A percentile compares a stretch with the other conserved stretches of the same genome.
Conservation (phyloP, 768 basidiomycete species). For the Lactarius evosmus region DNA sequence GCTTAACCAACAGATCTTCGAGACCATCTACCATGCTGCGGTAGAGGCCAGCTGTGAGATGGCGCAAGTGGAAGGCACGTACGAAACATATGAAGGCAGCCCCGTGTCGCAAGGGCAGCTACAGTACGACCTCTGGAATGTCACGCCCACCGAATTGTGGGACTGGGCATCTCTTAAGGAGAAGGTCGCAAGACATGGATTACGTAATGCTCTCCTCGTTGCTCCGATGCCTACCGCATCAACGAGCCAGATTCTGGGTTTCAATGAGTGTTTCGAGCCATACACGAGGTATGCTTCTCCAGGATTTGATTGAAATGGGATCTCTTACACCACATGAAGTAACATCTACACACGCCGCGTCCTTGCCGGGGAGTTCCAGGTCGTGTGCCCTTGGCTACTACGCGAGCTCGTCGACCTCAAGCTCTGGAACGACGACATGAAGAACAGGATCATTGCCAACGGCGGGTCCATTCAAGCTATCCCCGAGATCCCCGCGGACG, state of each 20-base stretch:
- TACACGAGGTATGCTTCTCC: slow-evolving; percentile 73
- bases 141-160: slow-evolving; percentile 85
- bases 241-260: slow-evolving; percentile 95
- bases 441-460: slow-evolving; percentile 98
- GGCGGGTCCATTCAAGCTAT: slow-evolving; percentile 88
- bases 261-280: slow-evolving; percentile 99
- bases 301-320: background rate
- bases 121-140: slow-evolving; percentile 95
- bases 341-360: slow-evolving; percentile 99
- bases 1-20: slow-evolving; percentile 94
- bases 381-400: slow-evolving; percentile 99
- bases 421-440: slow-evolving; percentile 98
- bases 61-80: slow-evolving; percentile 73
- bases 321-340: slow-evolving; percentile 40
- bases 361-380: slow-evolving; percentile 99
- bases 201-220: slow-evolving; percentile 86
- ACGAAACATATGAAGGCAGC: slow-evolving; percentile 86
- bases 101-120: slow-evolving; percentile 86
- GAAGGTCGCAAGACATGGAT: slow-evolving; percentile 74
- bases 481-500: slow-evolving; percentile 79
- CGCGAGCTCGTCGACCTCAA: slow-evolving; percentile 93
- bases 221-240: slow-evolving; percentile 99
- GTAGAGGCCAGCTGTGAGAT: slow-evolving; percentile 89
- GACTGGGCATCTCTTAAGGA: slow-evolving; percentile 89
- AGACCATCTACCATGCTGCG: slow-evolving; percentile 97